A percentile compares a stretch with the other conserved stretches of the same genome.
These are phyloP conservation scores for Erodium texanum DNA, from an alignment of 441 rosid genomes.

Conservation along the genomic window DNA sequence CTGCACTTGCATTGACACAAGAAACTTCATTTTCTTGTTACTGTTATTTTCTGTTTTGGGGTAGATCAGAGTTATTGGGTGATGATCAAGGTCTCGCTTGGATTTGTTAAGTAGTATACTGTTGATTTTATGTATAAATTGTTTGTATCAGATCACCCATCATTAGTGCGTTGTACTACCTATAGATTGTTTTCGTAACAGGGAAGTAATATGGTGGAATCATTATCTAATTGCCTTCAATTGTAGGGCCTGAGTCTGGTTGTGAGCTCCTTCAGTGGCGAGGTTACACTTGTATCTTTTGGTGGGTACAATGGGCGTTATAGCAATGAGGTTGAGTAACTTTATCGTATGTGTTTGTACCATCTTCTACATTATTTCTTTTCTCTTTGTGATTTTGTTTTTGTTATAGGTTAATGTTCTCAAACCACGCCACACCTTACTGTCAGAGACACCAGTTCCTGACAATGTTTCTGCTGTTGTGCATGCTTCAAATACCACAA, in stretches of 20 bases:
- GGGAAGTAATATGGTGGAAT: slow-evolving; percentile 1
- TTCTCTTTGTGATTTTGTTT: slow-evolving; percentile 12
- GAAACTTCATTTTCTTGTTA: neutral
- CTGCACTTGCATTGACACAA: neutral
- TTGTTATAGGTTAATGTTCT: slow-evolving; percentile 69
- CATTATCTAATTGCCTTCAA: slow-evolving; percentile 3
- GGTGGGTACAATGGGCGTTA: slow-evolving; percentile 95
- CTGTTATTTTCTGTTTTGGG: neutral
- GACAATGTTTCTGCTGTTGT: slow-evolving; percentile 70
- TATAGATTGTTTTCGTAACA: neutral
- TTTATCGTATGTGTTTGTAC: slow-evolving; percentile 4
- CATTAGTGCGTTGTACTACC: neutral
- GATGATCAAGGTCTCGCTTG: neutral
- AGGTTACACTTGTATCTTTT: slow-evolving; percentile 75
- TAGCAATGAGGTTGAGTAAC: slow-evolving; percentile 59
- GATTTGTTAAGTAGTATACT: neutral
- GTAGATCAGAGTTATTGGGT: neutral
- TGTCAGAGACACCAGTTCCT: slow-evolving; percentile 44
- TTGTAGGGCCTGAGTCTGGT: slow-evolving; percentile 80
- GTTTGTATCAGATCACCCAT: neutral
- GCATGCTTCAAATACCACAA: slow-evolving; percentile 54
- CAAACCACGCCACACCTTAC: slow-evolving; percentile 88
- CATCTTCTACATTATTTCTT: slow-evolving; percentile 13
- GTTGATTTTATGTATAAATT: neutral
- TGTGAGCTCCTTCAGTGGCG: slow-evolving; percentile 63